Base-by-base conservation (phyloP, 2,329 filamentous ascomycete species). In the Xylariaceae sp. region DNA sequence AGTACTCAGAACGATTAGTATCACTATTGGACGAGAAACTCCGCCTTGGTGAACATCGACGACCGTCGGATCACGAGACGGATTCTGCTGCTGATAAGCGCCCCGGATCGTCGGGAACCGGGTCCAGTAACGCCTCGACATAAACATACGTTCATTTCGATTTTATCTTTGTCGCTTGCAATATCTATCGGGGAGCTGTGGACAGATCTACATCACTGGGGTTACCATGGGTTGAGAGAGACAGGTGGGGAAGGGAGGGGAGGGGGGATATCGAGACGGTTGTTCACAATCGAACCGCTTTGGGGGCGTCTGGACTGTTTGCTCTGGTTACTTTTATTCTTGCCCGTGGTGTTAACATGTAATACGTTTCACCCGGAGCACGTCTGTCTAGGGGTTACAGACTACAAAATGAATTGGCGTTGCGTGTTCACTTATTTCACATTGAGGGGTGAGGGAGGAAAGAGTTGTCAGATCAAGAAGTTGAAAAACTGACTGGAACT, bases 11-110 rank as follows among this genome's bases (percentile, higher is more conserved):
- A 68, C 80, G 85, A 61, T 76, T 92, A 52, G 84, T 90, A 4
- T 83, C 79, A 51, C 79, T 91, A 73, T 78, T 92, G 50, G 88
- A 92, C 64, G 86, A 90, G 72, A 89, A 88, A 71, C 78, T 91
- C 54, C 76, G 80, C 51, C 73, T 85, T 39, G 56, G 56, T 18
- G 57, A 58, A 17, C 56, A 60, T 55, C 62, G 55, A 50, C 53
- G 57, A 23, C 49, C 51, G 8, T 63, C 61, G 3, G 61, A 63
- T 56, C 61, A 59, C 49, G 63, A 64, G 9, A 59, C 51, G 15
- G 61, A 64, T 48, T 63, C 51, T 45, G 45, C 44, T 18, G 59
- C 44, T 18, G 59, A 60, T 50, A 63, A 59, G 51, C 62, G 64
- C 7, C 64, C 64, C 2, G 58, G 58, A 10, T 65, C 64, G 4